Evolutionary conservation across 2,329 filamentous ascomycete species (phyloP), one percentile per base, ranked within the genome.

Genomic region (Colletotrichum chlorophyti): DNA sequence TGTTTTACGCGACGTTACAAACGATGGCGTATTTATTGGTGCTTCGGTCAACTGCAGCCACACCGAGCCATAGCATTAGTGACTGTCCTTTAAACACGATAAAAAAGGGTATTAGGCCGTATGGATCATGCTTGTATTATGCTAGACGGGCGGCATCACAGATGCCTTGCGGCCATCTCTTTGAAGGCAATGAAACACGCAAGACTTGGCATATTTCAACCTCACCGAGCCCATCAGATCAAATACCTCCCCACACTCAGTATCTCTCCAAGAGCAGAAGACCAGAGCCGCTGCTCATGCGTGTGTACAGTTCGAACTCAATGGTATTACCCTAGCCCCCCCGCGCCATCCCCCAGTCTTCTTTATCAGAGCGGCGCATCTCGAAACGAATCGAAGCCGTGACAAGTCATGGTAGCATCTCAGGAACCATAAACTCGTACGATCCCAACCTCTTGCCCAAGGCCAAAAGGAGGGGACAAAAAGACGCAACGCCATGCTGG

Each of bases 401-500:
- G n/a, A n/a, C n/a, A n/a, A n/a, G n/a, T n/a, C n/a, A n/a, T n/a
- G n/a, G 26, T 17, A 9, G 7, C 15, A 35, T 24, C 2, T 19
- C 29, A 26, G 21, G 48, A 23, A 37, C 55, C 51, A 47, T 48
- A 5, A 32, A 14, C 15, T 49, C 43, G 37, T 55, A 38, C 6
- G n/a, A 19, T 15, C 11, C 14, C 15, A 19, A 42, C 2, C 27
- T 6, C 23, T 10, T 12, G 5, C 12, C 7, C 21, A 34, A 32
- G 40, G 35, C 37, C 15, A 21, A 38, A 45, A 40, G 32, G n/a
- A 58, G 45, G 19, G 26, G 14, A 49, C 27, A 11, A 23, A 19
- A 49, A 21, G 21, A 55, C 51, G 51, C 55, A 59, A 45, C 51
- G 55, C 55, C 55, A 59, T 55, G 55, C 55, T 59, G 29, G 55